Percentiles rank a stretch among this genome's conserved stretches.
Conservation (phyloP, 2,329 filamentous ascomycete species). For the Aspergillus thermomutatus region DNA sequence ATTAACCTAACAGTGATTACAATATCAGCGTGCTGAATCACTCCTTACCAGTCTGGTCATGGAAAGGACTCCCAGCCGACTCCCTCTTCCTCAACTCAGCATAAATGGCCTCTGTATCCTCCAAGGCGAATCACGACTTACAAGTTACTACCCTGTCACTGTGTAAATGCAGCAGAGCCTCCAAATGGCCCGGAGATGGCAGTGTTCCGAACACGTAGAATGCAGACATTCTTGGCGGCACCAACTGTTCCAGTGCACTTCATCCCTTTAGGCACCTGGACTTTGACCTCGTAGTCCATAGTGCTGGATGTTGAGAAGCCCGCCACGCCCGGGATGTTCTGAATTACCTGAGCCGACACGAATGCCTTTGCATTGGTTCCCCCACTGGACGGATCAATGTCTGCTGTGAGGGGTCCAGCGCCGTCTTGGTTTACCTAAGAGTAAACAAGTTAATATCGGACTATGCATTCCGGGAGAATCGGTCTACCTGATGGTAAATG, state of each 20-base stretch:
- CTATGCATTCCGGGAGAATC: neutral
- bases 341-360: constrained; percentile 55
- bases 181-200: constrained; percentile 65
- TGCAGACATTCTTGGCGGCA: constrained; percentile 60
- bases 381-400: constrained; percentile 61
- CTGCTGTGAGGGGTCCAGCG: constrained; percentile 60
- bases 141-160: constrained; percentile 28
- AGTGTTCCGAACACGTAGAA: constrained; percentile 62
- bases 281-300: constrained; percentile 62
- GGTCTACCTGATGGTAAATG: constrained; percentile 57
- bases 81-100: no score
- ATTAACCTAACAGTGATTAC: no score
- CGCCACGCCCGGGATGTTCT: constrained; percentile 60
- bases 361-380: constrained; percentile 61
- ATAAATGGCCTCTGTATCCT: no score
- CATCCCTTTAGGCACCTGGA: constrained; percentile 66
- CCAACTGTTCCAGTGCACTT: constrained; percentile 60
- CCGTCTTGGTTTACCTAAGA: constrained; percentile 64
- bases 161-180: constrained; percentile 64
- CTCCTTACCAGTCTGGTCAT: no score
- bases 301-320: constrained; percentile 59
- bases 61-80: no score
- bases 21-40: no score
- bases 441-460: neutral
- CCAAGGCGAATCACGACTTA: neutral